Base-by-base conservation (phyloP, 306 rosid genomes). In the Castanea mollissima region DNA sequence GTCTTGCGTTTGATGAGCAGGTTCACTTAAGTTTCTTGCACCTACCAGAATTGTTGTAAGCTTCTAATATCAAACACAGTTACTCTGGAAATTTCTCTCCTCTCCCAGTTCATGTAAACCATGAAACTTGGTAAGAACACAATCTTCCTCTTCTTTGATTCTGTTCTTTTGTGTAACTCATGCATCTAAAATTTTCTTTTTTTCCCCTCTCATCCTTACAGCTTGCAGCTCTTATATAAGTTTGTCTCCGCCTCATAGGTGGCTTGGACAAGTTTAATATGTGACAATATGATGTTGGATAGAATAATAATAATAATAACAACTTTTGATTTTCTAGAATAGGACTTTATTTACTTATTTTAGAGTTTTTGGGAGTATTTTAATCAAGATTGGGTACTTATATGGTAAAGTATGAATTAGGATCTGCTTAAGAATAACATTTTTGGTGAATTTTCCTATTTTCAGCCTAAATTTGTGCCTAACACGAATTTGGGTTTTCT, bases 61-160 rank as follows among this genome's bases (percentile, higher is more conserved):
- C 21, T 76, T 65, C 71, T 79, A 73, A 44, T 60, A 34, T 76
- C 70, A 34, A 41, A 38, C 27, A 68, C 46, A 52, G 79, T 44
- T 60, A 78, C 65, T n/a, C 75, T 3, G 82, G 79, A 80, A 76
- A 69, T 52, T 78, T 86, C 77, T 29, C 73, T 34, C 7, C 77
- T 29, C 56, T 25, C 51, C 20, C 55, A 52, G 65, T 86, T 77
- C 62, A 62, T 56, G 81, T 76, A 14, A 88, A 83, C 64, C 80
- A 94, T 92, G 98, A 94, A 92, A 89, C 86, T 94, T 79, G 97
- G 97, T 92, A 91, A 86, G 23, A 14, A 29, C 55, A 57, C 21
- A 80, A 51, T 74, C 38, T 63, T 34, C 68, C 72, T 18, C 38
- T 55, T 62, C 8, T 58, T 68, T 31, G 21, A 67, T 83, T 65